A percentile compares a stretch with the other conserved stretches of the same genome.
phyloP scores from a whole-genome alignment of 2,329 filamentous ascomycete genomes.

The Aschersonia sp. region DNA sequence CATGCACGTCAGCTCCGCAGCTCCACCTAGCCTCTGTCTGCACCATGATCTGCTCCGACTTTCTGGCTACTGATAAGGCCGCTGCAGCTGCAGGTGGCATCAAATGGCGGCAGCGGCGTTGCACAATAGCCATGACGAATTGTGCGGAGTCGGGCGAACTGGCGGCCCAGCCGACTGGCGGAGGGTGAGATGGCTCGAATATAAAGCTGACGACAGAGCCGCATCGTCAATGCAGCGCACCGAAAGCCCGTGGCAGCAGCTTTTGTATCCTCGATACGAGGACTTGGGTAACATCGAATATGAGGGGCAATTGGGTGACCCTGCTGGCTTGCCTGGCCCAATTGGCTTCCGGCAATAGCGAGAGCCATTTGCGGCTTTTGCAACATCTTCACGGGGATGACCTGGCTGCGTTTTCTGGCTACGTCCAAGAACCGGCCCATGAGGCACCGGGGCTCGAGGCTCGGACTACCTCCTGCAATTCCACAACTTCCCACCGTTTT shows the following conservation, averaged over 20 bases:
- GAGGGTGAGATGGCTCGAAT: not conserved
- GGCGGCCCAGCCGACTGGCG: not conserved
- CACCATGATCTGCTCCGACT: too few species aligned
- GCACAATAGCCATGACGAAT: not conserved
- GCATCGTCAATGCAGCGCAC: too few species aligned
- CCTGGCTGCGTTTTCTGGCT: not conserved
- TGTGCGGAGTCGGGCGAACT: not conserved
- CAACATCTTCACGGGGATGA: not conserved
- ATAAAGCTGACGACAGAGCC: not conserved
- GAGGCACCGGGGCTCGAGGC: not conserved
- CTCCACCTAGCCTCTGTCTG: too few species aligned
- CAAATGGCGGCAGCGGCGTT: not conserved
- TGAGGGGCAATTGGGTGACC: constrained; percentile 1
- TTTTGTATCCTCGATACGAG: not conserved
- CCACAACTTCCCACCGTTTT: constrained; percentile 1
- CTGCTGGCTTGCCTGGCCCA: constrained; percentile 1
- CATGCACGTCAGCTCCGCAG: too few species aligned
- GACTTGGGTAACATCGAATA: not conserved
- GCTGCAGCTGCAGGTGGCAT: too few species aligned
- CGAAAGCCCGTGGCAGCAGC: too few species aligned
- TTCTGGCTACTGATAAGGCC: too few species aligned
- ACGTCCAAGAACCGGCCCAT: not conserved
- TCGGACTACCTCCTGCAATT: not conserved
- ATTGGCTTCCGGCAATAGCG: not conserved
- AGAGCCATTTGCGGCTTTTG: not conserved